Evolutionary conservation across 148 eudicot species (phyloP).

Genomic region (Vaccinium darrowii): DNA sequence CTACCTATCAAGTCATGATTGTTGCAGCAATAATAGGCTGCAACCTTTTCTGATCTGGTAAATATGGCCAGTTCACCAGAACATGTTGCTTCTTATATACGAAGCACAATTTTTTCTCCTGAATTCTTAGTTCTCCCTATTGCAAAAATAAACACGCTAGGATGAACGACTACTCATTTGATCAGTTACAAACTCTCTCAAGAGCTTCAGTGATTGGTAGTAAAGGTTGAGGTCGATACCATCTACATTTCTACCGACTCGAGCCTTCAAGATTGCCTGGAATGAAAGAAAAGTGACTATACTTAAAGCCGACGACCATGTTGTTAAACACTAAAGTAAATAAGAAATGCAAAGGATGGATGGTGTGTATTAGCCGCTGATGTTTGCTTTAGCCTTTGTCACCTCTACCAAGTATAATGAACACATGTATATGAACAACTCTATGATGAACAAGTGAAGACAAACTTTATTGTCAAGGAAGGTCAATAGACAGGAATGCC

Average conservation of each 20-base stretch:
- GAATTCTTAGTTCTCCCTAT: not conserved
- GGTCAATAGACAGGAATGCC: not conserved
- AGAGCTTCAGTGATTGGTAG: slow-evolving; percentile 62
- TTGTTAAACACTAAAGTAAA: not conserved
- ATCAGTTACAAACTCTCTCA: slow-evolving; percentile 70
- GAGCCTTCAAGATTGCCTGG: slow-evolving; percentile 73
- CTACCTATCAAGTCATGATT: slow-evolving; percentile 4
- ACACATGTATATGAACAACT: not conserved
- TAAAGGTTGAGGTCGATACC: slow-evolving; percentile 91
- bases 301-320: not conserved
- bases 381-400: not conserved
- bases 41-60: not conserved
- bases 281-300: slow-evolving; percentile 6
- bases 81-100: not conserved
- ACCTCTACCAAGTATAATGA: not conserved
- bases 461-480: not conserved
- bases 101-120: not conserved
- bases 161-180: slow-evolving; percentile 27
- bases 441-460: slow-evolving; percentile 5
- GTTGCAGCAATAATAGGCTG: not conserved
- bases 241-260: slow-evolving; percentile 92
- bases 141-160: not conserved
- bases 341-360: not conserved
- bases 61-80: not conserved
- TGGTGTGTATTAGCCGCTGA: not conserved